These are phyloP conservation scores for Acacia confusa DNA, from an alignment of 306 rosid genomes.

Conservation along the genomic window DNA sequence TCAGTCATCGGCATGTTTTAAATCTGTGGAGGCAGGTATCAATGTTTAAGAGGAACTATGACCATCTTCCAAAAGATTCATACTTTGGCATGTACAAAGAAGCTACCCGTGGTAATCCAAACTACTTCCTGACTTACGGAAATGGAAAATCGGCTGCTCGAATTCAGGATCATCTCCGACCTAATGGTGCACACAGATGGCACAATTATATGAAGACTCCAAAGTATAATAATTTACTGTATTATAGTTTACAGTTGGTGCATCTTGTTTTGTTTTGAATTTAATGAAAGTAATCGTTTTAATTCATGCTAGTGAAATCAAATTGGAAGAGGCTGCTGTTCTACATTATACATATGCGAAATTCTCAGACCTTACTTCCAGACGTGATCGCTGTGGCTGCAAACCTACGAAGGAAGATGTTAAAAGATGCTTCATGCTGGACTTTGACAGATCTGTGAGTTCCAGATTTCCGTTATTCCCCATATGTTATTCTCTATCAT, in stretches of 20 bases:
- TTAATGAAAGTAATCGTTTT: constrained; percentile 25
- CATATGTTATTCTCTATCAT: background rate
- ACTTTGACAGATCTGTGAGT: constrained; percentile 96
- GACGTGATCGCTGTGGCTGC: constrained; percentile 97
- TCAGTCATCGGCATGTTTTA: constrained; percentile 7
- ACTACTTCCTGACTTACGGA: constrained; percentile 95
- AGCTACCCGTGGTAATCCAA: constrained; percentile 89
- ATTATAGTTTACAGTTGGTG: background rate
- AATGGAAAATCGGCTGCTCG: constrained; percentile 98
- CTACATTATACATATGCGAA: constrained; percentile 92
- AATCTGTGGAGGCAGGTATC: constrained; percentile 56
- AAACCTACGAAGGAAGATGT: constrained; percentile 95
- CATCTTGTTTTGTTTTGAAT: constrained; percentile 15
- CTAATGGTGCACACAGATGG: constrained; percentile 99
- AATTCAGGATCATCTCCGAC: constrained; percentile 89
- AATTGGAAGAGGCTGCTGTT: constrained; percentile 98
- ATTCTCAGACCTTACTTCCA: constrained; percentile 91
- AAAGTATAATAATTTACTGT: constrained; percentile 47
- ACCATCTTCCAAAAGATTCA: constrained; percentile 92
- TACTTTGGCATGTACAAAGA: constrained; percentile 96
- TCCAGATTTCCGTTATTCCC: background rate
- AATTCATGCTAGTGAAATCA: constrained; percentile 70
- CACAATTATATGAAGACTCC: constrained; percentile 98
- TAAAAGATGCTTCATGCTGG: constrained; percentile 99
- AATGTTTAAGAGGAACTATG: constrained; percentile 94